Evolutionary conservation across 2,329 filamentous ascomycete species (phyloP), one percentile per base, ranked within the genome.

Genomic region (Pestalotiopsis sp.): DNA sequence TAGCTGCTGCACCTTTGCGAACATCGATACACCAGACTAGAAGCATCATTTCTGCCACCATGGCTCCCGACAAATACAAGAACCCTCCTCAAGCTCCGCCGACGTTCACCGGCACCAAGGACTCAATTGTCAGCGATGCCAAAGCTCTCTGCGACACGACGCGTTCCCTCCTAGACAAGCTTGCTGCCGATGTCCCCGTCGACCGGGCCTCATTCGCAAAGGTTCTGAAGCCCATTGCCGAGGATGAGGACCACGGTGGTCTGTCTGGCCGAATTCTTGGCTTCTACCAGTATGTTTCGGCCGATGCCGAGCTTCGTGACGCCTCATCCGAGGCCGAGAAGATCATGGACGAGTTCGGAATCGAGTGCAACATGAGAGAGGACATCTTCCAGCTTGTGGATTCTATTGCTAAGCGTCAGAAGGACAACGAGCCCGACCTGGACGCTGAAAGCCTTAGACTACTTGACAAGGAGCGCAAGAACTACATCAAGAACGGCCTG

Each of bases 201-300:
- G 82, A 83, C 68, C 82, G 84, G 69, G 84, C 86, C 27, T 86
- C 81, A n/a, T 90, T 89, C 73, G 80, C 82, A 66, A 83, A 84
- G n/a, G 84, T 88, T 64, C 78, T 89, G 65, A 81, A 84, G 38
- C 94, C 94, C 20, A 90, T 96, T 77, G 89, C 92, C 36, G 84
- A 89, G 64, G 92, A 93, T 75, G 92, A 94, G 81, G 92, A 95
- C 79, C 77, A 84, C 57, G 84, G 87, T 72, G 83, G 84, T 1
- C 83, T 92, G 31, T 84, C 86, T 70, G 81, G 85, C 62, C 86
- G 90, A 69, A 94, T 94, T 72, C 82, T 95, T 66, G 90, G 90
- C 72, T 95, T 96, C 81, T 95, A 95, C 80, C 91, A 94, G 76
- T 90, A 93, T 72, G 92, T 95, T 3, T 94, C 91, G 20, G 87